Base-by-base conservation (phyloP, 23 red algal genomes). In the Gracilariopsis chorda region DNA sequence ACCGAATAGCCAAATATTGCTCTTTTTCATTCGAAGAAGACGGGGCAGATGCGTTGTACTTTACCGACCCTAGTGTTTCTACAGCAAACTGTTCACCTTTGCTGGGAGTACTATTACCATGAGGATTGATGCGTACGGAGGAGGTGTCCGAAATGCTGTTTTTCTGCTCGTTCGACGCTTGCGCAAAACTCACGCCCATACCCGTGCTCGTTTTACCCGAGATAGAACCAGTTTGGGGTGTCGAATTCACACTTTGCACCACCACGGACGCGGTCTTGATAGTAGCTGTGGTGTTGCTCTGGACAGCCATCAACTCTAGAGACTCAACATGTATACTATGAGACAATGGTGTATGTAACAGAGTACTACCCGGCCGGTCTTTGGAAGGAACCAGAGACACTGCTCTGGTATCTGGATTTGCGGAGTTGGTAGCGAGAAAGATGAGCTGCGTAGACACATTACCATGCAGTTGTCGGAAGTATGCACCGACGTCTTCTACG, bases 1-100 rank as follows among this genome's bases (percentile, higher is more conserved):
- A 61, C 25, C 88, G 88, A 72, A 91, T 49, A 39, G 76, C 58
- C 21, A 51, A 64, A 89, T 89, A 67, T 34, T 73, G 67, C 19
- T 73, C 67, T 73, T 46, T 42, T 46, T 73, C 39, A 3, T 12
- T 46, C 47, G 67, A 73, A 25, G 67, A 36, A 46, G 39, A 28
- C 32, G 0, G 42, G 7, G 67, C 42, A 24, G 67, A 3, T 47
- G 67, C 67, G 42, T 46, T 24, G 19, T 73, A 36, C 20, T 73
- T 73, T 12, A 73, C 10, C 42, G 67, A 36, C 9, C 67, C 67
- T 17, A 73, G 28, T 16, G 67, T 45, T 73, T 73, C 67, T 23
- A 73, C 67, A 4, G 67, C 67, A 20, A 73, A 73, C 7, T 73
- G 39, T 73, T 45, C 36, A n/a, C n/a, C n/a, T n/a, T n/a, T n/a